Evolutionary conservation across 2,329 filamentous ascomycete genomes (phyloP).

Genomic region (Acarospora socialis): DNA sequence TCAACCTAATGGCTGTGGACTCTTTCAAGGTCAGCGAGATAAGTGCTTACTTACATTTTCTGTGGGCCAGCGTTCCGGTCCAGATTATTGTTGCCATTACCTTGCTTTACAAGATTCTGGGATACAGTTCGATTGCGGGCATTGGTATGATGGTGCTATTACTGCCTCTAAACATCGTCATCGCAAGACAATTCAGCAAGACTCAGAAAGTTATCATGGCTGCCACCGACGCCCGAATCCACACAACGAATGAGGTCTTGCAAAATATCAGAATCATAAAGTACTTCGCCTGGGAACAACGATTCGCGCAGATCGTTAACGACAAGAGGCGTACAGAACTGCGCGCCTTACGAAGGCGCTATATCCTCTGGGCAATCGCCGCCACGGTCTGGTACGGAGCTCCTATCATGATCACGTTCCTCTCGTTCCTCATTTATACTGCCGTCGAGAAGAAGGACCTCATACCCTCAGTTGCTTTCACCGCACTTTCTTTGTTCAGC

Average conservation of each 20-base stretch:
- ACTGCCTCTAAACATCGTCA: slow-evolving; percentile 76
- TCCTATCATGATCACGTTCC: slow-evolving; percentile 87
- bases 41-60: slow-evolving; percentile 85
- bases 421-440: slow-evolving; percentile 90
- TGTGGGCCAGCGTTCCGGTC: slow-evolving; percentile 83
- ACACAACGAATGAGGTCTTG: slow-evolving; percentile 90
- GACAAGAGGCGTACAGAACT: slow-evolving; percentile 76
- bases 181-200: slow-evolving; percentile 70
- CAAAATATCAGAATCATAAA: slow-evolving; percentile 99
- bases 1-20: slow-evolving; percentile 98
- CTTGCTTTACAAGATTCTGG: slow-evolving; percentile 79
- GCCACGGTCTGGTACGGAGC: slow-evolving; percentile 95
- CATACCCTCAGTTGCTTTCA: slow-evolving; percentile 87
- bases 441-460: slow-evolving; percentile 77
- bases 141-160: slow-evolving; percentile 81
- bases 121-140: slow-evolving; percentile 83
- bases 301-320: slow-evolving; percentile 73
- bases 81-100: slow-evolving; percentile 70
- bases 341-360: slow-evolving; percentile 62
- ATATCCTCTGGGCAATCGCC: slow-evolving; percentile 80
- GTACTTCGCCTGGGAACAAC: slow-evolving; percentile 95
- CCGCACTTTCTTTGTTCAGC: slow-evolving; percentile 88
- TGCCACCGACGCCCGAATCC: slow-evolving; percentile 88
- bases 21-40: slow-evolving; percentile 97
- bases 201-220: slow-evolving; percentile 86